Evolutionary conservation across 1,284 basidiomycete species (phyloP), one percentile per base, ranked within the genome.

Genomic region (Exsudoporus floridanus): DNA sequence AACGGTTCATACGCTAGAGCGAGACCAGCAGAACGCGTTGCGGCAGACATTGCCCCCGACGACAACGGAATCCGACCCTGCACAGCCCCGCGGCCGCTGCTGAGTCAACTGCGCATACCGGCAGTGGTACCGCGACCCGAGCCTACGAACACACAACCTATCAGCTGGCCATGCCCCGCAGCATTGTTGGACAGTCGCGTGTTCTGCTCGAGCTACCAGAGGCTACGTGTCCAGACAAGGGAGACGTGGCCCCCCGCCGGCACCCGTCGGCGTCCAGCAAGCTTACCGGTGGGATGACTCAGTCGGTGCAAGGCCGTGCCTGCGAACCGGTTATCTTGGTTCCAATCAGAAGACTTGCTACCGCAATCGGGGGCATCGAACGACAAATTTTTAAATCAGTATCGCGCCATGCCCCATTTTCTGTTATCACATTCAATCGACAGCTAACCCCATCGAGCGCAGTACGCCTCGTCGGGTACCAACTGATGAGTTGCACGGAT

Each of bases 281-380:
- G 14, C 28, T 59, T 5, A 34, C 62, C 64, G 62, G 28, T 30
- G 10, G 44, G 14, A 33, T 63, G 61, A 63, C 53, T 54, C 53
- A 21, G 33, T 54, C 53, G 18, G 33, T 40, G 34, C 37, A 18
- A 38, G 36, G 7, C 28, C 13, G 39, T 49, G 8, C 49, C 58
- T 46, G 44, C 19, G 35, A 16, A 12, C 30, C 43, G 49, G 23
- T 12, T 33, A 36, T 21, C 21, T 19, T 14, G 9, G 9, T 53
- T 60, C 50, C 21, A 34, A 60, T 59, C 58, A 59, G 52, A 61
- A 55, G 14, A 23, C 31, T 10, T 14, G 23, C 23, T 28, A 28
- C 10, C 3, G 9, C 28, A 28, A 28, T 12, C 27, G n/a, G n/a
- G n/a, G n/a, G n/a, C n/a, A n/a, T n/a, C n/a, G 28, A 28, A 28